Evolutionary conservation across 345 rosid species (phyloP).

Genomic region (Eucalyptus sideroxylon): DNA sequence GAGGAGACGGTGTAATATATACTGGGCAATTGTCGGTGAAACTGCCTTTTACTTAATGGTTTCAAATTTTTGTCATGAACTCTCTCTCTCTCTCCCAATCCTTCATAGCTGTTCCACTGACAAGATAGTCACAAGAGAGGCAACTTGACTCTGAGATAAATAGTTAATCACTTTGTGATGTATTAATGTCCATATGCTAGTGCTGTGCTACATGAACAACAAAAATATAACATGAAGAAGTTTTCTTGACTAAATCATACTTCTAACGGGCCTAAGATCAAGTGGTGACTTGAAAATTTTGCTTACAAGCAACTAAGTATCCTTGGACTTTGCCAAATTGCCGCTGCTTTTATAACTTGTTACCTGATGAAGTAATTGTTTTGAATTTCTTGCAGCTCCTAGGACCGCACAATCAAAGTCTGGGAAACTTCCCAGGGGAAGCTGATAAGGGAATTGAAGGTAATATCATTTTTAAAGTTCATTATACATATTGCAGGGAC

Average conservation of each 20-base stretch:
- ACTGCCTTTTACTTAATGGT: neutral
- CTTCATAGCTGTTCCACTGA: neutral
- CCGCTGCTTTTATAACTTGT: neutral
- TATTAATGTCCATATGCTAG: neutral
- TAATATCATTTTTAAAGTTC: neutral
- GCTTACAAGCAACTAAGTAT: neutral
- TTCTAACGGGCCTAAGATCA: neutral
- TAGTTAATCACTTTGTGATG: neutral
- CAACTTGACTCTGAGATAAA: neutral
- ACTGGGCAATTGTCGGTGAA: slow-evolving; percentile 9
- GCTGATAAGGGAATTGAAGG: slow-evolving; percentile 92
- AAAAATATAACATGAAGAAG: neutral
- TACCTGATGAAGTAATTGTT: neutral
- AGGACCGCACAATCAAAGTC: slow-evolving; percentile 85
- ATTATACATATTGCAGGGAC: neutral
- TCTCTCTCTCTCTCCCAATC: neutral
- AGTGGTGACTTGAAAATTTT: neutral
- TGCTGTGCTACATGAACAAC: neutral
- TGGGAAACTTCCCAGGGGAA: slow-evolving; percentile 98
- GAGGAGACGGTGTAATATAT: slow-evolving; percentile 85
- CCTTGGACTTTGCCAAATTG: neutral
- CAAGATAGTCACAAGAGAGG: neutral
- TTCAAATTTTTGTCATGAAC: neutral
- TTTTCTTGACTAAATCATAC: neutral
- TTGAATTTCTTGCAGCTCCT: slow-evolving; percentile 37